Base-by-base conservation (phyloP, 331 rosid species). In the Cydonia oblonga region DNA sequence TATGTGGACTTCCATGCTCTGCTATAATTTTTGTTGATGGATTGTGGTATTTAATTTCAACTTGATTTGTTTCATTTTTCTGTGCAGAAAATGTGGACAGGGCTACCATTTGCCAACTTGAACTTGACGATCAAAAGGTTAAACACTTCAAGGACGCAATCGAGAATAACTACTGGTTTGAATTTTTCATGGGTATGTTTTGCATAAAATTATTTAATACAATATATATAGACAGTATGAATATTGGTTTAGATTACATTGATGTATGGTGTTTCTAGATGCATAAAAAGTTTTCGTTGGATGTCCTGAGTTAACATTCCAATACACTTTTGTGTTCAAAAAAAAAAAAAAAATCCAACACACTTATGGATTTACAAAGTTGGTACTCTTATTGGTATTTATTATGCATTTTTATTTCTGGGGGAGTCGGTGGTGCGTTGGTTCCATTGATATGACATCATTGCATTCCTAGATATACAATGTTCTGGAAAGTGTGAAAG, bases 101-200 rank as follows among this genome's bases (percentile, higher is more conserved):
- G 86, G 77, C 88, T 60, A 68, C 80, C 49, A 83, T 89, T 79
- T 95, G 99, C 78, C 85, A 53, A 7, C 62, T 91, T 74, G 76
- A 80, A 32, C 93, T 91, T 40, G 81, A 89, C 30, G 93, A 85
- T 10, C 81, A 83, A 30, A 89, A 83, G 60, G 93, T 83, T 81
- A 88, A 85, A 80, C 99, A 87, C 44, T 95, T 95, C 86, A 91
- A 84, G 89, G 93, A 95, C 73, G 99, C 99, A 77, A 85, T 95
- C 58, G 97, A 89, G 86, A 95, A 80, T 73, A 88, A 84, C 73
- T 91, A 95, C 86, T 95, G 99, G 99, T 82, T 95, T 81, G 99
- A 95, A 81, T 91, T 95, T 82, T 95, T 95, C 82, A 84, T 95
- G 90, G 42, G 98, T 93, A 88, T 75, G 97, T 82, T 75, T 59